Evolutionary conservation across 1,284 basidiomycete genomes (phyloP).

Genomic region (Cutaneotrichosporon sp.): DNA sequence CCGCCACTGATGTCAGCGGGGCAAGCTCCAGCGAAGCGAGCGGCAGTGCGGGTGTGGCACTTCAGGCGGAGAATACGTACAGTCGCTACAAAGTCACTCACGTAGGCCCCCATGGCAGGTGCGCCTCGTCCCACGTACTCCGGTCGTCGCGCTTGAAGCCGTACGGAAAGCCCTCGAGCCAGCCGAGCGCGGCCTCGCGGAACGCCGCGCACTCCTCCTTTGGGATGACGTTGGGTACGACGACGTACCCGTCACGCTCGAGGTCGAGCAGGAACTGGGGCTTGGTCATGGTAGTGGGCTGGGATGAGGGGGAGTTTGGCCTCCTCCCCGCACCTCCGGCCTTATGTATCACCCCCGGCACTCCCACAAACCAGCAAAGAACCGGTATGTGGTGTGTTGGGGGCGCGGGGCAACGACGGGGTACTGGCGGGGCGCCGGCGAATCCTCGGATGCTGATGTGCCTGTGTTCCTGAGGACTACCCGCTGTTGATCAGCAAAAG

Average conservation of each 20-base stretch:
- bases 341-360: no score
- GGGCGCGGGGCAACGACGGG: no score
- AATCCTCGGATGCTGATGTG: no score
- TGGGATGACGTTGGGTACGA: conserved; percentile 27
- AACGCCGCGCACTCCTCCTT: conserved; percentile 23
- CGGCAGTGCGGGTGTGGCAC: no score
- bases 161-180: conserved; percentile 32
- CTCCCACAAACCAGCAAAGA: no score
- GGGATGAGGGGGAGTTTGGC: no score
- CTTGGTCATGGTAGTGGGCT: conserved; percentile 27
- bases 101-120: conserved; percentile 38
- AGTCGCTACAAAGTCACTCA: conserved; percentile 11
- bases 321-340: no score
- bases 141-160: conserved; percentile 48
- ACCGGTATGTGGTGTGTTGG: no score
- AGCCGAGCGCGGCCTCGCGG: conserved; percentile 24
- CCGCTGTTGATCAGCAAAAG: no score
- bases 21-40: neutral
- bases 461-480: no score
- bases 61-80: no score
- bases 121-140: conserved; percentile 36
- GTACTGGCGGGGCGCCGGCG: no score
- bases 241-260: conserved; percentile 32
- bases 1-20: conserved; percentile 24
- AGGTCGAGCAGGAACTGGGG: conserved; percentile 26